These are phyloP conservation scores for Urochloa ruziziensis DNA, from an alignment of 176 grass and related monocot genomes.

Conservation along the genomic window DNA sequence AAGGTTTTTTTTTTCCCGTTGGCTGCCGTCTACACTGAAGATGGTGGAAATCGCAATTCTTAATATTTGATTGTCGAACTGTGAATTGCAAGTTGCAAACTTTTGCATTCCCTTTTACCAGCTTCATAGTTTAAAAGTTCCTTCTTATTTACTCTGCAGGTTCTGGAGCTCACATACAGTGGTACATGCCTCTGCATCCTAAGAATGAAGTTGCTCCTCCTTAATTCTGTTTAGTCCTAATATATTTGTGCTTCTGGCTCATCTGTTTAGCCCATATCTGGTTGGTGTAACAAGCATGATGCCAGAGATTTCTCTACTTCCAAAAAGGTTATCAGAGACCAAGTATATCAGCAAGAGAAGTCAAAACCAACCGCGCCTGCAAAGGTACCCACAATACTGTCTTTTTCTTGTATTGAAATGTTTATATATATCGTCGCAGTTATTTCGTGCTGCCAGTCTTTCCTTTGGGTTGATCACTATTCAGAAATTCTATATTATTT, in stretches of 20 bases:
- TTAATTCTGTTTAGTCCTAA: constrained; percentile 4
- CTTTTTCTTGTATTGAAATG: background rate
- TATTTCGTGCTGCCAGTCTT: background rate
- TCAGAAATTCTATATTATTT: background rate
- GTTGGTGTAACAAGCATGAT: constrained; percentile 17
- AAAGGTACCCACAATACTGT: constrained; percentile 9
- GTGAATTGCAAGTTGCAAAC: background rate
- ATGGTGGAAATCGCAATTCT: background rate
- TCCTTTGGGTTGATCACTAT: background rate
- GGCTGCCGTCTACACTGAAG: background rate
- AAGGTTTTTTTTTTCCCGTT: background rate
- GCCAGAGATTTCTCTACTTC: constrained; percentile 20
- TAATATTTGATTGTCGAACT: background rate
- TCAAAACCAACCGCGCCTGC: background rate
- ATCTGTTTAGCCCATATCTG: constrained; percentile 1
- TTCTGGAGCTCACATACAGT: background rate
- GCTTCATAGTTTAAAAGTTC: background rate
- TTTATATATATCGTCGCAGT: background rate
- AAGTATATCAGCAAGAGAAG: background rate
- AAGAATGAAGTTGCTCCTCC: background rate
- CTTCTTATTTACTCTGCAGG: background rate
- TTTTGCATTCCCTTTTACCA: background rate
- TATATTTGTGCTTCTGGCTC: background rate
- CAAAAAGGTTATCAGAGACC: background rate
- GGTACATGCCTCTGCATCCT: background rate